Conservation (phyloP, 129 eudicot genomes). For the Tagetes patula region DNA sequence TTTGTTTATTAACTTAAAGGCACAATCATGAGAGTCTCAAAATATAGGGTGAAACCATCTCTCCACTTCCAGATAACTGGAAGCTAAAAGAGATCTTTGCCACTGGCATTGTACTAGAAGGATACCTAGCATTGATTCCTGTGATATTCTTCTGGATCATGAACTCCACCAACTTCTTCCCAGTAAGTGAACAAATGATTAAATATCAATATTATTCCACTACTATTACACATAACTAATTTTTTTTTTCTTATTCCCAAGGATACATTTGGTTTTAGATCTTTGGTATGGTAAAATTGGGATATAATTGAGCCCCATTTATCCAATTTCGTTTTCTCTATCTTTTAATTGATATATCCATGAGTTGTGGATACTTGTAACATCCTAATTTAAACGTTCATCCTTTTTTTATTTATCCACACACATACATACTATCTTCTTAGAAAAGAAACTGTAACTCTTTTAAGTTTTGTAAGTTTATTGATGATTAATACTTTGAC, state of each 20-base stretch:
- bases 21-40: slow-evolving; percentile 95
- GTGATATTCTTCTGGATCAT: slow-evolving; percentile 95
- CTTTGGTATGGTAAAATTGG: slow-evolving; percentile 7
- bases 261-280: slow-evolving; percentile 67
- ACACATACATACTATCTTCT: too few relatives aligned
- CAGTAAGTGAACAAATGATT: slow-evolving; percentile 42
- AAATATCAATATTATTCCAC: background rate
- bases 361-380: too few relatives aligned
- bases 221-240: background rate
- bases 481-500: too few relatives aligned
- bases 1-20: slow-evolving; percentile 39
- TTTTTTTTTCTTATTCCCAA: slow-evolving; percentile 21
- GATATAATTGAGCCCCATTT: too few relatives aligned
- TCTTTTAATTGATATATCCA: too few relatives aligned
- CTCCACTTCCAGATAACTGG: slow-evolving; percentile 94
- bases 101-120: slow-evolving; percentile 89
- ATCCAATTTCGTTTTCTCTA: too few relatives aligned
- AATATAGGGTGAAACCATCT: slow-evolving; percentile 96
- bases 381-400: too few relatives aligned
- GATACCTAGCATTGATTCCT: slow-evolving; percentile 89
- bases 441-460: too few relatives aligned
- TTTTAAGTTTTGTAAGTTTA: too few relatives aligned
- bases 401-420: too few relatives aligned
- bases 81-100: slow-evolving; percentile 93
- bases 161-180: slow-evolving; percentile 73